These are phyloP conservation scores for Collybia nuda DNA, from an alignment of 768 basidiomycete species.

Conservation along the genomic window DNA sequence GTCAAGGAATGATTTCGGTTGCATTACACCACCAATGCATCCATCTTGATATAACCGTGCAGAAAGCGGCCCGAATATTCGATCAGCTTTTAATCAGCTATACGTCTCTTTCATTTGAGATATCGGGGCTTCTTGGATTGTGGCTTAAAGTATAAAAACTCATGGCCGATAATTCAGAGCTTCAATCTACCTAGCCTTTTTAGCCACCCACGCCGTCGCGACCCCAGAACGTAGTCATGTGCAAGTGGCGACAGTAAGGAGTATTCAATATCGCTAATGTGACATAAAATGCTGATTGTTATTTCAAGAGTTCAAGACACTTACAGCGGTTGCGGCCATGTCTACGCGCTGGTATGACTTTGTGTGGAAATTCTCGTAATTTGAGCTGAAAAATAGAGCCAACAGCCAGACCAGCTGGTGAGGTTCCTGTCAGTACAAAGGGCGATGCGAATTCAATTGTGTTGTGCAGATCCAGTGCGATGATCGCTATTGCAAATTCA, in stretches of 20 bases:
- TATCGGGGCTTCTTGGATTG: constrained; percentile 10
- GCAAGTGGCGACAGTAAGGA: constrained; percentile 68
- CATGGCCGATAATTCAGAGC: neutral
- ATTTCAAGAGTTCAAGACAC: constrained; percentile 59
- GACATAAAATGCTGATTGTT: constrained; percentile 15
- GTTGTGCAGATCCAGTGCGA: constrained; percentile 62
- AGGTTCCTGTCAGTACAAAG: constrained; percentile 9
- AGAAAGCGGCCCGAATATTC: constrained; percentile 10
- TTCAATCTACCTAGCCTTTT: neutral
- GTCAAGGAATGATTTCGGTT: constrained; percentile 1
- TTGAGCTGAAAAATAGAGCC: constrained; percentile 5
- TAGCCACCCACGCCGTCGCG: neutral
- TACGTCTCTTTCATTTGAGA: constrained; percentile 7
- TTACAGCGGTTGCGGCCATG: constrained; percentile 58
- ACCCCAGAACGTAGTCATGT: constrained; percentile 45
- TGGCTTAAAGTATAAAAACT: constrained; percentile 2
- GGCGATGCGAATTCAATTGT: constrained; percentile 3
- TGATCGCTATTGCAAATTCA: constrained; percentile 69
- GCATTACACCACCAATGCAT: constrained; percentile 4
- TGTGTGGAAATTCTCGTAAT: neutral
- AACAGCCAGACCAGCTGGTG: constrained; percentile 64
- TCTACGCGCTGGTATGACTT: constrained; percentile 47
- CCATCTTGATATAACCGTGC: constrained; percentile 8
- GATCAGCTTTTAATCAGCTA: constrained; percentile 8
- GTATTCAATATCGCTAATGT: constrained; percentile 2